These are phyloP conservation scores for Suhomyces xylopsoci DNA, from an alignment of 805 yeast genomes.

Conservation along the genomic window DNA sequence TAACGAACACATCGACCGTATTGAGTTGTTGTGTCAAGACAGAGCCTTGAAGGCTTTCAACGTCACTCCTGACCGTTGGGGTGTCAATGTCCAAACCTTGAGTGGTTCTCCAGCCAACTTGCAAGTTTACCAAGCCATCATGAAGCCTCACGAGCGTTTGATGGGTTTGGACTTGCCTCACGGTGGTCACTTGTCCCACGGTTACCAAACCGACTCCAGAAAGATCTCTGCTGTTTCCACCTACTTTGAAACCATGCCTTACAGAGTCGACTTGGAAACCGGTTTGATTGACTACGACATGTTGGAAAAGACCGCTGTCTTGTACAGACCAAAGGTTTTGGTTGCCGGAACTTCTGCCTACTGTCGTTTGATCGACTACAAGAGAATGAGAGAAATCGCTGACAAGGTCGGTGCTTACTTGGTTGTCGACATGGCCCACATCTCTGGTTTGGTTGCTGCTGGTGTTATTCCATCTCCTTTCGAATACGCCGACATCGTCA, in stretches of 20 bases:
- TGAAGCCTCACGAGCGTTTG: constrained; percentile 86
- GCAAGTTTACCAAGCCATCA: constrained; percentile 83
- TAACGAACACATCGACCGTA: constrained; percentile 88
- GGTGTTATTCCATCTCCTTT: constrained; percentile 93
- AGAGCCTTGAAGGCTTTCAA: constrained; percentile 86
- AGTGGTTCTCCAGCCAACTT: constrained; percentile 97
- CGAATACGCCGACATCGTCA: constrained; percentile 90
- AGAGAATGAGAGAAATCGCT: constrained; percentile 85
- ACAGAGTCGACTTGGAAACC: constrained; percentile 79
- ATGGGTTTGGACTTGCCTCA: constrained; percentile 98
- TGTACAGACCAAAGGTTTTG: constrained; percentile 91
- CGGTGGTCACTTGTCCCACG: constrained; percentile 97
- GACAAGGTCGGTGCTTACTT: constrained; percentile 91
- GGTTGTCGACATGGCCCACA: constrained; percentile 96
- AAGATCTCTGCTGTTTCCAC: constrained; percentile 90
- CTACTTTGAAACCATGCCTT: constrained; percentile 97
- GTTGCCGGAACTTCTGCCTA: constrained; percentile 98
- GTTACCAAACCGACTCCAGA: constrained; percentile 87
- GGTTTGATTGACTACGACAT: constrained; percentile 91
- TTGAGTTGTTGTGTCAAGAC: constrained; percentile 84
- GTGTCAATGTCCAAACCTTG: constrained; percentile 93
- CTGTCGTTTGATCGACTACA: constrained; percentile 85
- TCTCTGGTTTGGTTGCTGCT: constrained; percentile 93
- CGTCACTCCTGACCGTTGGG: constrained; percentile 82
- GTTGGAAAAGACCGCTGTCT: constrained; percentile 73